Base-by-base conservation (phyloP, 2,329 filamentous ascomycete species). In the Aspergillus alliaceus region DNA sequence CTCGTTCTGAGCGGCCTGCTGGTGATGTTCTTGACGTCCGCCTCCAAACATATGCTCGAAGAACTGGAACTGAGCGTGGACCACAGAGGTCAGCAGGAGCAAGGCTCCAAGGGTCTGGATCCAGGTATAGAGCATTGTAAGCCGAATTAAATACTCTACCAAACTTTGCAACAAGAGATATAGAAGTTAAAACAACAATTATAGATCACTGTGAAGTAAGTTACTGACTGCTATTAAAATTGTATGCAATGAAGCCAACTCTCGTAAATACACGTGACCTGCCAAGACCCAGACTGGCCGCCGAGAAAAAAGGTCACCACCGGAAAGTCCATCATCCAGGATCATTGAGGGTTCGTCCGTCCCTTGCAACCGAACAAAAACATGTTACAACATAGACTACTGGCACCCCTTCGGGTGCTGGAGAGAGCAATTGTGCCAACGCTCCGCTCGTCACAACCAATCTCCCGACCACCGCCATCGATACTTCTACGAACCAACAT, bases 31-130 rank as follows among this genome's bases (percentile, higher is more conserved):
- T 56, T 84, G 80, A 60, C 77, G 77, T 12, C 57, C 57, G 64
- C 85, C 85, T 66, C 86, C 84, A 74, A 99, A 98, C 91, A 98
- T 96, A 69, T 98, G 91, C 74, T 97, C 93, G 78, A 98, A 99
- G 84, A 99, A 96, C 72, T 91, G 89, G 75, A 98, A 98, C 77
- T 98, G 93, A 11, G 91, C 91, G 56, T 83, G 79, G 4, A 82
- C 86, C 15, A 79, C 67, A 31, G 85, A 75, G 60, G 84, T 77
- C 58, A 90, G 70, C 27, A 91, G 74, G 50, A 90, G 77, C 15
- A 91, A 72, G 56, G 70, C 68, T 61, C 71, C 71, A 4, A 77
- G 62, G 47, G 65, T 54, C 29, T 63, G 64, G n/a, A 69, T 44
- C 34, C 62, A 64, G 53, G 59, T 65, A 51, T 56, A 59, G 15